These are phyloP conservation scores for Urochloa ruziziensis DNA, from an alignment of 176 grass and related monocot genomes.

Conservation along the genomic window DNA sequence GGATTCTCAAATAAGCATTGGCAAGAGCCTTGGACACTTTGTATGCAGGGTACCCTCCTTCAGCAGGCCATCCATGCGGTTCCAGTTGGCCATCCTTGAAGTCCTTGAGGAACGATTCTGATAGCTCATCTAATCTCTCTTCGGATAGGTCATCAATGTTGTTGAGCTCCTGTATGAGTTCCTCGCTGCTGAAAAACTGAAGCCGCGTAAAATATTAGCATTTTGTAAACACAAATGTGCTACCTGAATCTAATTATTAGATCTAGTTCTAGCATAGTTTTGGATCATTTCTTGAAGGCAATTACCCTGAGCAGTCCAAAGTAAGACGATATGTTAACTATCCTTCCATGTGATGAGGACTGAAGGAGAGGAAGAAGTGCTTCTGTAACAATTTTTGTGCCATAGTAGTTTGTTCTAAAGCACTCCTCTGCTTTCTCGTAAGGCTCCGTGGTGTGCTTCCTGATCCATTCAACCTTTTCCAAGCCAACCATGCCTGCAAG, in stretches of 20 bases:
- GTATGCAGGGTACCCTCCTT: slow-evolving; percentile 27
- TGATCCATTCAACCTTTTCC: slow-evolving; percentile 18
- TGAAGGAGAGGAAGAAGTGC: slow-evolving; percentile 47
- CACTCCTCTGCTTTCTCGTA: slow-evolving; percentile 48
- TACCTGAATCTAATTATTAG: background rate
- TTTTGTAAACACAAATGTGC: background rate
- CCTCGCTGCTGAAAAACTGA: slow-evolving; percentile 22
- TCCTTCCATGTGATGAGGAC: slow-evolving; percentile 34
- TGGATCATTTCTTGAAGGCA: background rate
- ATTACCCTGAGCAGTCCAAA: slow-evolving; percentile 40
- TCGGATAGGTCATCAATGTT: background rate
- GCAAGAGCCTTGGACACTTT: slow-evolving; percentile 39
- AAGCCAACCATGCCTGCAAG: background rate
- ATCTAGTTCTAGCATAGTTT: too few relatives aligned
- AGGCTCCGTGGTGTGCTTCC: slow-evolving; percentile 12
- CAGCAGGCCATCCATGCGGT: slow-evolving; percentile 17
- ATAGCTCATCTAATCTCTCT: slow-evolving; percentile 21
- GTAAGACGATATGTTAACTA: slow-evolving; percentile 54
- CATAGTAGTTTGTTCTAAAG: slow-evolving; percentile 58
- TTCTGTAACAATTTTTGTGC: slow-evolving; percentile 47
- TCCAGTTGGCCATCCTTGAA: slow-evolving; percentile 16
- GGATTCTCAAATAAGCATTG: slow-evolving; percentile 47
- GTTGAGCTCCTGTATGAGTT: slow-evolving; percentile 6
- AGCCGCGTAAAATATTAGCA: background rate
- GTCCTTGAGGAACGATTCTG: slow-evolving; percentile 38